Evolutionary conservation across 371 early-diverging fungal genomes (phyloP).

Genomic region (Rhizopus stolonifer): DNA sequence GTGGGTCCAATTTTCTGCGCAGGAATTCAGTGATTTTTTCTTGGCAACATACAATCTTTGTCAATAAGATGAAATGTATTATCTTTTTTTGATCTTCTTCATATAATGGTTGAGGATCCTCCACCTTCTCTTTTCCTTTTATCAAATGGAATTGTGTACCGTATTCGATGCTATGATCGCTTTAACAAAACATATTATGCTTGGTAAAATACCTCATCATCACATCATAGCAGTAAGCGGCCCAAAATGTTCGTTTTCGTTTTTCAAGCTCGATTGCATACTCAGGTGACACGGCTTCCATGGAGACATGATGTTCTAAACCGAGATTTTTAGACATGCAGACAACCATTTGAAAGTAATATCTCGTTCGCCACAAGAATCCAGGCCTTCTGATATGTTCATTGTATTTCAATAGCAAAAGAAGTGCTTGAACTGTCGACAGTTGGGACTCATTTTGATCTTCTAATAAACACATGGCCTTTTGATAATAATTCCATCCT

Average conservation of each 20-base stretch:
- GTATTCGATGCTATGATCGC: constrained; percentile 31
- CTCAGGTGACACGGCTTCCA: no score
- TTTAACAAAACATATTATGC: no score
- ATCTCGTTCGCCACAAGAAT: constrained; percentile 27
- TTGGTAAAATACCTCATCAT: constrained; percentile 44
- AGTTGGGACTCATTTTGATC: constrained; percentile 18
- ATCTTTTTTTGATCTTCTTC: constrained; percentile 27
- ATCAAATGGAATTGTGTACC: constrained; percentile 21
- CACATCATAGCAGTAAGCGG: constrained; percentile 31
- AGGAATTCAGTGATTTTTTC: constrained; percentile 17
- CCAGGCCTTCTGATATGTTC: constrained; percentile 36
- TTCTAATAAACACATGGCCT: constrained; percentile 24
- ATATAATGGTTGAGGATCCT: constrained; percentile 15
- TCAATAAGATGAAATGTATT: constrained; percentile 20
- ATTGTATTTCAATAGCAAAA: constrained; percentile 36
- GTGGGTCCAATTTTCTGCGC: constrained; percentile 7
- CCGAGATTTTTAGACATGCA: constrained; percentile 33
- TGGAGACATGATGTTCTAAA: constrained; percentile 7
- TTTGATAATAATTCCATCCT: constrained; percentile 32
- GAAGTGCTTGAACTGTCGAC: constrained; percentile 31
- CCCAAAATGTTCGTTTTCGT: constrained; percentile 33
- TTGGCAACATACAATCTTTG: constrained; percentile 18
- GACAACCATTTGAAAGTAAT: constrained; percentile 28
- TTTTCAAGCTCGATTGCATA: constrained; percentile 18
- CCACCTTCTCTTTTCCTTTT: constrained; percentile 2